Conservation (phyloP, 202 grass and related monocot genomes). For the Zoysia matrella region DNA sequence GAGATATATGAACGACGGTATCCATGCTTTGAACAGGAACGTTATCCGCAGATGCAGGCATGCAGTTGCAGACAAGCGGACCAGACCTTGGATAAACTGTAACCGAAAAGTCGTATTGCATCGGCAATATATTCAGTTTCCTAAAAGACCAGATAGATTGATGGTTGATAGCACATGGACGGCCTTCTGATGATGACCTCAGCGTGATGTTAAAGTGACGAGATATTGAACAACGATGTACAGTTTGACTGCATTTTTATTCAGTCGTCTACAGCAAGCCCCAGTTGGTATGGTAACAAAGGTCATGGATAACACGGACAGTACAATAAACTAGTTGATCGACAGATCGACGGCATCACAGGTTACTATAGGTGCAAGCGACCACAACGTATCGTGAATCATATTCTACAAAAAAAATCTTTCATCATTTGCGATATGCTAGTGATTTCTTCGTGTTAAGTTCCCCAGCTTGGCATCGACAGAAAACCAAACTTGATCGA, state of each 20-base stretch:
- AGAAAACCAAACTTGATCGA: neutral
- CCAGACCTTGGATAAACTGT: neutral
- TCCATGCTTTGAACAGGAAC: too few relatives aligned
- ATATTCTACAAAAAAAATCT: neutral
- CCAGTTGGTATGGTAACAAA: neutral
- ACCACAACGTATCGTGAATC: neutral
- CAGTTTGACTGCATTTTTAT: conserved; percentile 21
- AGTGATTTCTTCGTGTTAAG: too few relatives aligned
- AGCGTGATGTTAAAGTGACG: conserved; percentile 31
- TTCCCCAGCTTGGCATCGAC: neutral
- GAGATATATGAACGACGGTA: too few relatives aligned
- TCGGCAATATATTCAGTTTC: neutral
- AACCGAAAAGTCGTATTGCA: neutral
- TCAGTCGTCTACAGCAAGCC: neutral
- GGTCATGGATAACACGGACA: neutral
- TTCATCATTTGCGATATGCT: neutral
- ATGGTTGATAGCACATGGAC: neutral
- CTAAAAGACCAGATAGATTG: neutral
- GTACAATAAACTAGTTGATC: neutral
- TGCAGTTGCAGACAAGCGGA: neutral
- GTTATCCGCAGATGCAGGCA: too few relatives aligned
- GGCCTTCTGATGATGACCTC: neutral
- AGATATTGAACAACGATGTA: neutral
- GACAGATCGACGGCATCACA: too few relatives aligned
- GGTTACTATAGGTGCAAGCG: neutral